A percentile compares a stretch with the other conserved stretches of the same genome.
phyloP scores from a whole-genome alignment of 768 basidiomycete species.

The Tremella fuciformis region DNA sequence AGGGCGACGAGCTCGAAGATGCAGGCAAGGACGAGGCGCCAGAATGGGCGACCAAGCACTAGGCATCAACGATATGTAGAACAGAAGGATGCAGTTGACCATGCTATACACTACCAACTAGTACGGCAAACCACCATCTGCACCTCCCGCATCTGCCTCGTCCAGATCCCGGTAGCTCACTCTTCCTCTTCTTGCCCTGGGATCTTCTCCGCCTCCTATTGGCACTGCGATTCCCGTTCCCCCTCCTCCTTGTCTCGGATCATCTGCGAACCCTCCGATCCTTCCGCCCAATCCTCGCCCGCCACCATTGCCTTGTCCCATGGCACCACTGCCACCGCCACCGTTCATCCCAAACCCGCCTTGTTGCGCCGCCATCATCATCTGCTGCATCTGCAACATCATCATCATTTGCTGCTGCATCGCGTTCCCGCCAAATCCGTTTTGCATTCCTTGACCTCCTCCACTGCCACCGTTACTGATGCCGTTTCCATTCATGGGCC shows the following conservation, averaged over 20 bases:
- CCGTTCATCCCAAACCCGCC: constrained; percentile 11
- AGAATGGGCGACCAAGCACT: constrained; percentile 46
- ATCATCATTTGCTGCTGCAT: constrained; percentile 46
- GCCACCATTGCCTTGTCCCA: constrained; percentile 55
- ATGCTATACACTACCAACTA: constrained; percentile 9
- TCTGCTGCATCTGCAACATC: constrained; percentile 51
- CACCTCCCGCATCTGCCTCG: constrained; percentile 71
- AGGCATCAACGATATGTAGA: not conserved
- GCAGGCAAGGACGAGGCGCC: constrained; percentile 54
- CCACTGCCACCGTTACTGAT: constrained; percentile 9
- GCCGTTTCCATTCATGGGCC: constrained; percentile 1
- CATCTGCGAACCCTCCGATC: constrained; percentile 70
- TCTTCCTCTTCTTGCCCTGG: constrained; percentile 80
- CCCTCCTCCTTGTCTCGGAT: not conserved
- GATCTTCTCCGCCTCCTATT: constrained; percentile 82
- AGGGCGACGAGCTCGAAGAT: constrained; percentile 53
- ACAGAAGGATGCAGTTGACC: not conserved
- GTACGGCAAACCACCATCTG: constrained; percentile 45
- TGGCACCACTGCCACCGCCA: constrained; percentile 52
- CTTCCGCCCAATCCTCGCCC: constrained; percentile 71
- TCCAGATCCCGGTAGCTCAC: constrained; percentile 97
- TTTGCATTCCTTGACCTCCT: not conserved
- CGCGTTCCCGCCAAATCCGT: constrained; percentile 17
- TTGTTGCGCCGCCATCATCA: constrained; percentile 33
- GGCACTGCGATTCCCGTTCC: constrained; percentile 61